Percentiles rank a stretch among this genome's conserved stretches.
phyloP scores from a whole-genome alignment of 306 rosid species.

The Prunus davidiana region DNA sequence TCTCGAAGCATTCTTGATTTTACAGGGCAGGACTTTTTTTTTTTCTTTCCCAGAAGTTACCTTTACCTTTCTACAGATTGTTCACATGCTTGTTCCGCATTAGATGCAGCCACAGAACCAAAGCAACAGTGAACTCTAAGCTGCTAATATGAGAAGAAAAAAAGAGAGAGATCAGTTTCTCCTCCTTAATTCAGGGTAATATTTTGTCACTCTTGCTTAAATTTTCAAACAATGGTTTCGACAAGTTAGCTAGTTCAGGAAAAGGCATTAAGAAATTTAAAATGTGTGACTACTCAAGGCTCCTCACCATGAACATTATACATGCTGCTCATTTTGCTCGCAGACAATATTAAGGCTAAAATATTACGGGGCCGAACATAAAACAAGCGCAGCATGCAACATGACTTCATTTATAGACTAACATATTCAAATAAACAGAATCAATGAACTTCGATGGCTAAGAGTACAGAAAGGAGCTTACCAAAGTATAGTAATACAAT shows the following conservation, averaged over 20 bases:
- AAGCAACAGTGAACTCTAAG: neutral
- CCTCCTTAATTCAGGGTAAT: neutral
- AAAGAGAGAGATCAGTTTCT: too few species aligned
- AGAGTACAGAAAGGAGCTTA: neutral
- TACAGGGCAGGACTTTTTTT: too few species aligned
- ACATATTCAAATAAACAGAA: neutral
- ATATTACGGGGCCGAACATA: neutral
- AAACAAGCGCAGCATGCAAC: neutral
- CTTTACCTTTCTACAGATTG: constrained; percentile 16
- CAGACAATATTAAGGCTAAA: too few species aligned
- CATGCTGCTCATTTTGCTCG: too few species aligned
- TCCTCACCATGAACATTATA: too few species aligned
- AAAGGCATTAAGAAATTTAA: too few species aligned
- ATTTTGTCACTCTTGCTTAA: neutral
- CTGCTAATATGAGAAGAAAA: neutral
- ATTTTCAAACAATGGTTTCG: neutral
- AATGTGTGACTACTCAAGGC: neutral
- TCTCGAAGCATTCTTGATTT: neutral
- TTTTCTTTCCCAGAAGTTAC: too few species aligned
- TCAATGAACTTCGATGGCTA: neutral
- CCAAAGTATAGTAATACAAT: neutral
- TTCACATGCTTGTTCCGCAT: constrained; percentile 6
- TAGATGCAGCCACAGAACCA: neutral
- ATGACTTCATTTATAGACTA: neutral
- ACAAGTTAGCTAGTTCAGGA: too few species aligned